Base-by-base conservation (phyloP, 2,329 filamentous ascomycete species). In the Calonectria pseudoreteaudii region DNA sequence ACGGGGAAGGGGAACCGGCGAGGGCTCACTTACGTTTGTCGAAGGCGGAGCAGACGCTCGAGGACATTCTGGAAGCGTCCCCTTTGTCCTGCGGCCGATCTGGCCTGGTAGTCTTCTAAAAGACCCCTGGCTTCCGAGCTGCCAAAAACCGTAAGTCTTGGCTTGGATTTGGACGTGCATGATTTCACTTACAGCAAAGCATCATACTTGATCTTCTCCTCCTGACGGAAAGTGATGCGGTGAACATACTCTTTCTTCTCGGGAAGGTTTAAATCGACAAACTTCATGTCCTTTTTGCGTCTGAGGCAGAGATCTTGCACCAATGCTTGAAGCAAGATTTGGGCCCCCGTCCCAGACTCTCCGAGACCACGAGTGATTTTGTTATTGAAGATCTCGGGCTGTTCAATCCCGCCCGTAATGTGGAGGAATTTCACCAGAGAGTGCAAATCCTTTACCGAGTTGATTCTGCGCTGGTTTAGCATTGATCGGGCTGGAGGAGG, bases 261-360 rank as follows among this genome's bases (percentile, higher is more conserved):
- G 0, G 95, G 95, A 11, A 98, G 88, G 75, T 92, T 93, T 26
- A 98, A 86, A 77, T 98, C 94, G 67, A 98, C 90, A 80, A 97
- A 98, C 7, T 90, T 89, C 95, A 98, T 98, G 70, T 96, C 93
- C 82, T 98, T 98, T 83, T 92, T 93, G 47, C 95, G 91, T 47
- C 95, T 91, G 28, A 98, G 87, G 79, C 94, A 97, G 60, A 98
- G 90, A 23, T 94, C 92, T n/a, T 89, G 88, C 91, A 98, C 96
- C 56, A 98, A 88, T 7, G 91, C 89, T 80, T 96, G 94, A 4
- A 97, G 88, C 4, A 96, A 86, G 14, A 89, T 84, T 62, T 91
- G 92, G 16, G 92, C 93, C 41, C 88, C 86, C 1, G 85, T 82
- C 20, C 92, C 88, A 1, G 91, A 91, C 8, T 83, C 68, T 67